phyloP scores from a whole-genome alignment of 164 flowering plant genomes.

The Cinnamomum micranthum region DNA sequence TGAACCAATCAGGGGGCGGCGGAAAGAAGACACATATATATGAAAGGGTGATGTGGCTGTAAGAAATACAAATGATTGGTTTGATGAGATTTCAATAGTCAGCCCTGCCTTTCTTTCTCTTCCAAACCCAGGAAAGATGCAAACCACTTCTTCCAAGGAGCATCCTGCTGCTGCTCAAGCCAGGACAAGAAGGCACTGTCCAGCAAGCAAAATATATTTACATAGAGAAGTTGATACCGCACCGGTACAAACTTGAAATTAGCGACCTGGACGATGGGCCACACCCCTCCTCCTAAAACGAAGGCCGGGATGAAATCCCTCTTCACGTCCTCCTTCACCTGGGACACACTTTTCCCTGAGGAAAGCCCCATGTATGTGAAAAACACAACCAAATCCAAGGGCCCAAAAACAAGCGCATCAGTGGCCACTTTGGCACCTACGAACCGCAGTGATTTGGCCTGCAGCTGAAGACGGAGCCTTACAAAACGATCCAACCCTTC shows the following conservation, averaged over 20 bases:
- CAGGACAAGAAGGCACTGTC: slow-evolving; percentile 85
- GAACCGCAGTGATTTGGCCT: slow-evolving; percentile 62
- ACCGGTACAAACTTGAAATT: slow-evolving; percentile 83
- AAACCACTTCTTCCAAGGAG: slow-evolving; percentile 53
- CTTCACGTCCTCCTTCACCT: slow-evolving; percentile 83
- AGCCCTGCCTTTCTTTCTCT: slow-evolving; percentile 27
- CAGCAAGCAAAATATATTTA: slow-evolving; percentile 76
- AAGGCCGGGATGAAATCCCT: slow-evolving; percentile 84
- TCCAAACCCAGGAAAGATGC: slow-evolving; percentile 29
- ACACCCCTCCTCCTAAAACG: slow-evolving; percentile 66
- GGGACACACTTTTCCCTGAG: slow-evolving; percentile 56
- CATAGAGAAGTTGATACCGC: slow-evolving; percentile 79
- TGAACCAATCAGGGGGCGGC: too few relatives aligned
- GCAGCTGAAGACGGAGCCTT: slow-evolving; percentile 37
- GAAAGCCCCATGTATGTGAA: slow-evolving; percentile 87
- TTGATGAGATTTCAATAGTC: slow-evolving; percentile 7
- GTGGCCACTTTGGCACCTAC: slow-evolving; percentile 73
- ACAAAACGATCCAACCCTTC: slow-evolving; percentile 72
- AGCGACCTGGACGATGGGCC: slow-evolving; percentile 79
- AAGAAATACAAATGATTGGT: too few relatives aligned
- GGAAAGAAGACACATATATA: too few relatives aligned
- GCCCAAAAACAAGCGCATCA: slow-evolving; percentile 79
- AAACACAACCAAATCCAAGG: slow-evolving; percentile 67
- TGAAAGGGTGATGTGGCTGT: too few relatives aligned
- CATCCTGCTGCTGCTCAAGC: slow-evolving; percentile 77